A percentile compares a stretch with the other conserved stretches of the same genome.
Evolutionary conservation across 305 asterid species (phyloP).

Genomic region (Salvia sclarea): DNA sequence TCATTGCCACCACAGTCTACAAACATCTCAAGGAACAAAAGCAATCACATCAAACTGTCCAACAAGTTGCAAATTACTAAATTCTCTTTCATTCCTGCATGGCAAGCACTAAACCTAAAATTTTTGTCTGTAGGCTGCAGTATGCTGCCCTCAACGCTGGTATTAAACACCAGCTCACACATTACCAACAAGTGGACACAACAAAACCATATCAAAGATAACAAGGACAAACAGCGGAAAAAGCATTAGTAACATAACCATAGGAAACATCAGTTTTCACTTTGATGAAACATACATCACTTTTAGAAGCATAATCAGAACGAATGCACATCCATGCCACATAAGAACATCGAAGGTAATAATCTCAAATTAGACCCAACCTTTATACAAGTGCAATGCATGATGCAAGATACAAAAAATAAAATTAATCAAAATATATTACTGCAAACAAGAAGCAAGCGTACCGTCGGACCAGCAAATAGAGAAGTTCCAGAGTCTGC

Average conservation of each 20-base stretch:
- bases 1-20: constrained; percentile 82
- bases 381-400: background rate
- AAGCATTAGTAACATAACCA: background rate
- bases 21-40: constrained; percentile 24
- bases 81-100: background rate
- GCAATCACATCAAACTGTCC: constrained; percentile 7
- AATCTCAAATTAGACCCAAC: background rate
- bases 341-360: background rate
- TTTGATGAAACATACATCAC: background rate
- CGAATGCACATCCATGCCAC: background rate
- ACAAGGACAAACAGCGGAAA: background rate
- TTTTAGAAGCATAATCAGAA: background rate
- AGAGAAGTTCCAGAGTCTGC: constrained; percentile 99
- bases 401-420: background rate
- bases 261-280: background rate
- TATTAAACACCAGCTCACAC: background rate
- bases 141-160: background rate
- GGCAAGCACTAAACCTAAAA: background rate
- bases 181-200: background rate
- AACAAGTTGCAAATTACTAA: background rate
- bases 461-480: constrained; percentile 89
- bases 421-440: background rate
- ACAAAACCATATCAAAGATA: background rate
- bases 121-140: background rate
- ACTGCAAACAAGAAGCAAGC: constrained; percentile 6